These are phyloP conservation scores for Austroboletus niveus DNA, from an alignment of 1,284 basidiomycete species.

Conservation along the genomic window DNA sequence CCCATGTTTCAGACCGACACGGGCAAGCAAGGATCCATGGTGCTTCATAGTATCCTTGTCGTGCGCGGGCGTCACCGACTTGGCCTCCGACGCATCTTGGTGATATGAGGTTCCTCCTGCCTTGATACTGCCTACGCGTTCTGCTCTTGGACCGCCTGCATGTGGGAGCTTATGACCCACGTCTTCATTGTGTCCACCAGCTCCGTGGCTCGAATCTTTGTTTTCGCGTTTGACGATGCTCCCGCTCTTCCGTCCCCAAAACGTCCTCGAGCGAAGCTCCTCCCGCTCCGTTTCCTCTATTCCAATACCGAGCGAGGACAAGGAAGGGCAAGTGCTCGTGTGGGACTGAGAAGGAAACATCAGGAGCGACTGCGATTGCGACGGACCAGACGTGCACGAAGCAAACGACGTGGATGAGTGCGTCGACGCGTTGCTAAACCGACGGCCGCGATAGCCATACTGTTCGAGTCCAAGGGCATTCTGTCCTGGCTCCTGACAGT, in stretches of 20 bases:
- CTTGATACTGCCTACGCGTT: too few relatives aligned
- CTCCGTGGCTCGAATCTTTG: slow-evolving; percentile 1
- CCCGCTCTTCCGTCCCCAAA: slow-evolving; percentile 18
- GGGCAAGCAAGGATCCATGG: slow-evolving; percentile 15
- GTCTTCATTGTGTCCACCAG: background rate
- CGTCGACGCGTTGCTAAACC: slow-evolving; percentile 22
- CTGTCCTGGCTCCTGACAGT: background rate
- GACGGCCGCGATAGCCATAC: slow-evolving; percentile 5
- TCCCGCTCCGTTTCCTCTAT: slow-evolving; percentile 28
- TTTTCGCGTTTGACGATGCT: slow-evolving; percentile 10
- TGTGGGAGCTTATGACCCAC: background rate
- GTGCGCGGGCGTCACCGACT: background rate
- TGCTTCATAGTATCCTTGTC: slow-evolving; percentile 13
- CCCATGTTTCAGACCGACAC: slow-evolving; percentile 8
- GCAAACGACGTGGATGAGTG: slow-evolving; percentile 18
- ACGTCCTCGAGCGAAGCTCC: slow-evolving; percentile 14
- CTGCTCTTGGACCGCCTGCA: too few relatives aligned
- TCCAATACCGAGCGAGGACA: slow-evolving; percentile 22
- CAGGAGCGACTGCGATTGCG: slow-evolving; percentile 13
- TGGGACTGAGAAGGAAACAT: slow-evolving; percentile 20
- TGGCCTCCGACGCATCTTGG: background rate
- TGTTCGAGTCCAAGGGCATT: background rate
- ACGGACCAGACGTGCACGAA: slow-evolving; percentile 24
- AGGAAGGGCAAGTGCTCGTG: slow-evolving; percentile 16
- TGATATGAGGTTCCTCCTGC: too few relatives aligned